phyloP scores from a whole-genome alignment of 2,329 filamentous ascomycete genomes.

The Talaromyces amestolkiae region DNA sequence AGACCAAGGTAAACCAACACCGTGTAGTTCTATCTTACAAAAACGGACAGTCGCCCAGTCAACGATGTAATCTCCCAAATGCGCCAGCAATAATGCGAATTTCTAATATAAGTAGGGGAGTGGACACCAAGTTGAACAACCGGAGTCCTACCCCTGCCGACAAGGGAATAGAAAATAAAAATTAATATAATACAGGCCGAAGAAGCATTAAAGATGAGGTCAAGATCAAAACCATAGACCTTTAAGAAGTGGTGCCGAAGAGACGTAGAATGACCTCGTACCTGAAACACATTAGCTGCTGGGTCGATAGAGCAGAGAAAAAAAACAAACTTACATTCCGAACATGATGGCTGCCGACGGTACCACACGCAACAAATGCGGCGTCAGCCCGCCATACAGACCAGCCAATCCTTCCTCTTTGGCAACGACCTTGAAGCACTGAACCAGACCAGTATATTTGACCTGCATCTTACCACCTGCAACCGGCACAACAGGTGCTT shows the following conservation, averaged over 20 bases:
- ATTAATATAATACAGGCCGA: constrained; percentile 13
- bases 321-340: constrained; percentile 66
- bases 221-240: background rate
- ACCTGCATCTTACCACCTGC: constrained; percentile 59
- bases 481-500: constrained; percentile 80
- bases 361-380: constrained; percentile 85
- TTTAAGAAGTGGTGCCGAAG: constrained; percentile 35
- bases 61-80: background rate
- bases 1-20: background rate
- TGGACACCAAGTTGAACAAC: background rate
- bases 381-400: constrained; percentile 86
- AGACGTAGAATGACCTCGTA: constrained; percentile 37
- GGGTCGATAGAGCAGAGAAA: constrained; percentile 29
- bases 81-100: constrained; percentile 16
- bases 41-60: background rate
- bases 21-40: constrained; percentile 9
- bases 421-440: constrained; percentile 85
- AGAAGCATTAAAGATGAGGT: background rate
- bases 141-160: background rate
- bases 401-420: constrained; percentile 83
- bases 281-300: constrained; percentile 22
- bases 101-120: background rate
- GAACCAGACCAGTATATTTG: constrained; percentile 84
- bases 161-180: background rate
- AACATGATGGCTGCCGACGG: constrained; percentile 96